A percentile compares a stretch with the other conserved stretches of the same genome.
Conservation (phyloP, 129 eudicot genomes). For the Flaveria linearis region DNA sequence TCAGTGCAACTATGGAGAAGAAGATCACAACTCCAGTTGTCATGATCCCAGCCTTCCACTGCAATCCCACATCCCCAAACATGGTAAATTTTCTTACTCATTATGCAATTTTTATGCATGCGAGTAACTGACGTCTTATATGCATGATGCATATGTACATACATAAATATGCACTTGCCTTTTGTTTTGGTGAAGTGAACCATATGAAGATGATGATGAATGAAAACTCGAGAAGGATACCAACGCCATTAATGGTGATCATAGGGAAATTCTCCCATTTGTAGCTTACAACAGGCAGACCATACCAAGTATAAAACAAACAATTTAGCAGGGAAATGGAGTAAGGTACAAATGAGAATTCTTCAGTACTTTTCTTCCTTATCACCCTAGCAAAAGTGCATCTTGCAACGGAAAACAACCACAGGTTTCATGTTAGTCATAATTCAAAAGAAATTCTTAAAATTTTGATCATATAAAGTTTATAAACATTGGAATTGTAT, state of each 20-base stretch:
- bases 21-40: slow-evolving; percentile 37
- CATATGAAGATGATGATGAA: slow-evolving; percentile 64
- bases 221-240: slow-evolving; percentile 69
- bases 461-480: not conserved
- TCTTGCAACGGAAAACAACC: slow-evolving; percentile 38
- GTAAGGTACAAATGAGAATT: slow-evolving; percentile 78
- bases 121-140: not conserved
- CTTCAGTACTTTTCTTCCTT: slow-evolving; percentile 73
- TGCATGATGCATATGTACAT: slow-evolving; percentile 41
- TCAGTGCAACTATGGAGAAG: slow-evolving; percentile 40
- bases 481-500: not conserved
- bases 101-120: slow-evolving; percentile 5
- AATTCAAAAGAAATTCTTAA: not conserved
- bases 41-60: slow-evolving; percentile 61
- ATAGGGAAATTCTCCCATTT: slow-evolving; percentile 75
- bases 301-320: slow-evolving; percentile 82
- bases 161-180: slow-evolving; percentile 41
- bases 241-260: slow-evolving; percentile 72
- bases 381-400: slow-evolving; percentile 63
- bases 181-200: slow-evolving; percentile 56
- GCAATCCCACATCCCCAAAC: slow-evolving; percentile 36
- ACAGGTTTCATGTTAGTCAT: slow-evolving; percentile 16
- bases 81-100: not conserved
- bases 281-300: slow-evolving; percentile 76
- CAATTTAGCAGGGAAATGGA: slow-evolving; percentile 57